Percentiles rank a stretch among this genome's conserved stretches.
These are phyloP conservation scores for Wallacemonas collosoma DNA, from an alignment of 208 protist species.

Conservation along the genomic window DNA sequence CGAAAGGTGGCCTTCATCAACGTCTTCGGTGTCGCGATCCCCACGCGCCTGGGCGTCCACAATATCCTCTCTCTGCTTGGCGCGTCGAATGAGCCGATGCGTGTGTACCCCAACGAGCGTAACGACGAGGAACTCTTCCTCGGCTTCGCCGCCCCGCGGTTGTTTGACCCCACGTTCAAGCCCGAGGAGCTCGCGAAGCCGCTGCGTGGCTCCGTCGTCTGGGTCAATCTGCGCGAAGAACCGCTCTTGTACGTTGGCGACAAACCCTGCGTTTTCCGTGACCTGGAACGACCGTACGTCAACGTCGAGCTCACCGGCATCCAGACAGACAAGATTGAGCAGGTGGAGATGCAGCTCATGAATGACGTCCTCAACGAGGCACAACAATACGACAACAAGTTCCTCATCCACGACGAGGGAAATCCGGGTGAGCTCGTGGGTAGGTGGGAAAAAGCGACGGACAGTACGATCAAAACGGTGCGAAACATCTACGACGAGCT, in stretches of 20 bases:
- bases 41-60: constrained; percentile 77
- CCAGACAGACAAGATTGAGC: constrained; percentile 81
- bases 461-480: constrained; percentile 79
- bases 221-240: constrained; percentile 90
- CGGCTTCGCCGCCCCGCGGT: constrained; percentile 74
- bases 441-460: constrained; percentile 64
- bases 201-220: constrained; percentile 82
- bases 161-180: constrained; percentile 81
- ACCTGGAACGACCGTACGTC: constrained; percentile 85
- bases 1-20: constrained; percentile 84
- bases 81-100: constrained; percentile 65
- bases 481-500: constrained; percentile 83
- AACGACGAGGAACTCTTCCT: constrained; percentile 82
- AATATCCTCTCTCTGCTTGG: constrained; percentile 90
- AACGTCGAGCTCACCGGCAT: constrained; percentile 91
- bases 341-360: constrained; percentile 73
- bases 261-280: constrained; percentile 83
- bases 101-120: constrained; percentile 63
- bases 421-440: constrained; percentile 88
- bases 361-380: constrained; percentile 81
- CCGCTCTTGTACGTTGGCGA: constrained; percentile 90
- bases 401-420: constrained; percentile 88
- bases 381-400: constrained; percentile 69
- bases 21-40: constrained; percentile 88
- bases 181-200: constrained; percentile 64